Conservation (phyloP, 495 filamentous ascomycete species). For the Penicillium cinerascens region DNA sequence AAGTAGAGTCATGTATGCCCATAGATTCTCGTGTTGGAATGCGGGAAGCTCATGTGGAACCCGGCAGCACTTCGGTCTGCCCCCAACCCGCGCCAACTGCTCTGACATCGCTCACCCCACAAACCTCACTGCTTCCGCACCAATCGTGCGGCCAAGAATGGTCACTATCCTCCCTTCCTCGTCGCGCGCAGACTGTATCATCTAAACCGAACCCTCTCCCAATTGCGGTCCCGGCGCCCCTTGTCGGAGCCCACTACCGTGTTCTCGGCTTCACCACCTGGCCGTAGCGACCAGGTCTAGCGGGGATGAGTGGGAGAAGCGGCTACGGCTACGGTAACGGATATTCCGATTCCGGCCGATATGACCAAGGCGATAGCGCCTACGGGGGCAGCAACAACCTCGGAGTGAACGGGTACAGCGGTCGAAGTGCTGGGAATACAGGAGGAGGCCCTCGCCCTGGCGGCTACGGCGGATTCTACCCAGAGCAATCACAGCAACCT, state of each 20-base stretch:
- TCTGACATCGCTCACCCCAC: constrained; percentile 9
- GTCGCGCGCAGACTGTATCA: constrained; percentile 17
- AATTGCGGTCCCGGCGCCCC: constrained; percentile 16
- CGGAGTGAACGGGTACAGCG: constrained; percentile 34
- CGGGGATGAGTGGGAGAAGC: constrained; percentile 43
- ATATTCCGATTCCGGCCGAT: constrained; percentile 39
- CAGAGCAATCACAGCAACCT: constrained; percentile 32
- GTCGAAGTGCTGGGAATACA: constrained; percentile 14
- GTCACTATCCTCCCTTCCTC: constrained; percentile 4
- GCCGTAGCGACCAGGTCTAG: constrained; percentile 1
- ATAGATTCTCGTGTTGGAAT: constrained; percentile 5
- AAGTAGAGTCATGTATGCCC: background rate
- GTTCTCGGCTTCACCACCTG: constrained; percentile 3
- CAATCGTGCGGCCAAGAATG: constrained; percentile 18
- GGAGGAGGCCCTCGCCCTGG: constrained; percentile 32
- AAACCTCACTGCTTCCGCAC: background rate
- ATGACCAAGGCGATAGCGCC: constrained; percentile 37
- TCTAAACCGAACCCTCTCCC: constrained; percentile 7
- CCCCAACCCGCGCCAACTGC: constrained; percentile 17
- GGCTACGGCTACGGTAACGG: constrained; percentile 45
- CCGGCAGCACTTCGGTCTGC: constrained; percentile 12
- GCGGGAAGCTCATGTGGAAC: constrained; percentile 30
- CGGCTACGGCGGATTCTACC: constrained; percentile 45
- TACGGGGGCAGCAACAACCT: constrained; percentile 29
- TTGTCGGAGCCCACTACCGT: constrained; percentile 19